Evolutionary conservation across 208 protist genomes (phyloP).

Genomic region (Acanthamoeba royreba): DNA sequence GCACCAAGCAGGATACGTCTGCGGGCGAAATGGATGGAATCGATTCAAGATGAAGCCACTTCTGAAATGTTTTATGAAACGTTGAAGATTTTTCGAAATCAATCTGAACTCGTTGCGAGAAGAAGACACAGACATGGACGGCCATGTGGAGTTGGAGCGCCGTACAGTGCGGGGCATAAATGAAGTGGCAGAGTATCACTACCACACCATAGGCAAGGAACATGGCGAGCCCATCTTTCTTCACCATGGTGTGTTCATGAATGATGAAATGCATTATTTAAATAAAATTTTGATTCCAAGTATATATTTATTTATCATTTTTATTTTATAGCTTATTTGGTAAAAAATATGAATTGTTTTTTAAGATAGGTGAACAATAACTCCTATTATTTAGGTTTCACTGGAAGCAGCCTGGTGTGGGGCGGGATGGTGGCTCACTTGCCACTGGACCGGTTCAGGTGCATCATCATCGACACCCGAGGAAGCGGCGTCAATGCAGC

Average conservation of each 20-base stretch:
- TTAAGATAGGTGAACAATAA: no score
- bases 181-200: background rate
- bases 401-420: background rate
- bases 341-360: no score
- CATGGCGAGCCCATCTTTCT: background rate
- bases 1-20: no score
- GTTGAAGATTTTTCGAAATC: background rate
- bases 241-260: background rate
- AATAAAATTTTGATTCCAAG: background rate
- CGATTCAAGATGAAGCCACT: background rate
- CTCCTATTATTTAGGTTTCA: no score
- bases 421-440: background rate
- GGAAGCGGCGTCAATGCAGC: background rate
- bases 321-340: no score
- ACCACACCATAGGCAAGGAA: background rate
- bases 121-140: no score
- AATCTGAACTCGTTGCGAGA: background rate
- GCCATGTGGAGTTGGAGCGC: no score
- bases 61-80: background rate
- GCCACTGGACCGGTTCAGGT: background rate
- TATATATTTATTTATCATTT: background rate
- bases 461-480: background rate
- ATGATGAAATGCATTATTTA: background rate
- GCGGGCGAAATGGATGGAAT: no score
- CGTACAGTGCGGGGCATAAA: background rate